Percentiles rank a stretch among this genome's conserved stretches.
phyloP scores from a whole-genome alignment of 768 basidiomycete genomes.

The Hypholoma sublateritium region DNA sequence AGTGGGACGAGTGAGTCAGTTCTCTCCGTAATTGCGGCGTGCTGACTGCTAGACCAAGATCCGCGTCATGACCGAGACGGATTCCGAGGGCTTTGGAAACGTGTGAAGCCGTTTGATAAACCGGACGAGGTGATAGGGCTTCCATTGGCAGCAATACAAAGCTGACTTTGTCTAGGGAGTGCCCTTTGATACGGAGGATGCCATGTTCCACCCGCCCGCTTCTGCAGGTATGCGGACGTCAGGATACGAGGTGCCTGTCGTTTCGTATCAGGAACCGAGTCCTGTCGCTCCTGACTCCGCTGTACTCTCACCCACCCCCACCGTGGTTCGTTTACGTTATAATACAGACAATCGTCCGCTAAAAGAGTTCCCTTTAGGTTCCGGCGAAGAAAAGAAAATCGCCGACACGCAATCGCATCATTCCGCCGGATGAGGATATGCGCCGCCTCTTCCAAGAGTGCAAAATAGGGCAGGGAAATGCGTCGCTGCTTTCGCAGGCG shows the following conservation, averaged over 20 bases:
- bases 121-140: constrained; percentile 66
- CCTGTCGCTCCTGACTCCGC: constrained; percentile 26
- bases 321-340: constrained; percentile 5
- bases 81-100: constrained; percentile 76
- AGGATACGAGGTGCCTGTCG: constrained; percentile 36
- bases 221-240: constrained; percentile 32
- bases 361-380: constrained; percentile 6
- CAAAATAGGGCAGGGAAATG: constrained; percentile 81
- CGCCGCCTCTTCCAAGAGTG: constrained; percentile 83
- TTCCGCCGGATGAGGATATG: constrained; percentile 85
- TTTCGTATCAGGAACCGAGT: constrained; percentile 36
- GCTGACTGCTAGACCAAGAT: constrained; percentile 18
- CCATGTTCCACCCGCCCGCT: constrained; percentile 73
- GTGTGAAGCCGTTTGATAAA: constrained; percentile 76
- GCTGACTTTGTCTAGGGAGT: constrained; percentile 48
- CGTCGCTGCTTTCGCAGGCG: constrained; percentile 68
- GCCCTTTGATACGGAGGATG: constrained; percentile 76
- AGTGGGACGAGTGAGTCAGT: constrained; percentile 45
- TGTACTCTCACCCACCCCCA: constrained; percentile 25
- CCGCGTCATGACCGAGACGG: constrained; percentile 36
- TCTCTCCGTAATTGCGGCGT: constrained; percentile 1
- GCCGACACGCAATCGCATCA: constrained; percentile 37
- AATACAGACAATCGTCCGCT: neutral
- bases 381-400: constrained; percentile 36
- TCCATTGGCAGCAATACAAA: neutral